Base-by-base conservation (phyloP, 768 basidiomycete species). In the Leccinum subgranulosum region DNA sequence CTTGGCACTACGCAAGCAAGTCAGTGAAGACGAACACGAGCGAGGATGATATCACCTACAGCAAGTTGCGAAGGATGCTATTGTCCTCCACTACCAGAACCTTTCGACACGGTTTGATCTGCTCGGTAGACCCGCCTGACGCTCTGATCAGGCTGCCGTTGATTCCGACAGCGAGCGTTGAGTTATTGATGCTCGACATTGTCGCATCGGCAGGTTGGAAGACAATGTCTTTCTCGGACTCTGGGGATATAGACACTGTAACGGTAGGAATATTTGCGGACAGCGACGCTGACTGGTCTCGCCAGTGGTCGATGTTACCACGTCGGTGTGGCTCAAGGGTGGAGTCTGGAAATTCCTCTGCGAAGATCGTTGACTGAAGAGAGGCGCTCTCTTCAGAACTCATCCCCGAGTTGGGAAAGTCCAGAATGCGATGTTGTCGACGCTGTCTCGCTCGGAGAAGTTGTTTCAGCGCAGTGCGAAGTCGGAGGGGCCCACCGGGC, bases 81-180 rank as follows among this genome's bases (percentile, higher is more conserved):
- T 97, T 97, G 66, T 98, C 95, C 72, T 97, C 94, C 2, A 96
- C 90, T 1, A 96, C 85, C 41, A 97, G 76, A 6, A 95, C 85
- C 53, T 85, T 81, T 60, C 85, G 78, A 5, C 72, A 75, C 17
- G 75, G 73, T 41, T 76, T 76, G n/a, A 71, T 67, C 11, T 70
- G 69, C 19, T 79, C 79, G 15, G 82, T 59, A 7, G 84, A 74
- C 28, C 83, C 80, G 17, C 87, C 70, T 0, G 90, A 87, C 4
- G 86, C 79, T 70, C 81, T 86, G 48, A 94, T 71, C 57, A 94
- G 73, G 4, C 84, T 86, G 1, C 90, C 92, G 2, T 84, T 81
- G 7, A 77, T 67, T 12, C 84, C 84, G 52, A 86, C 67, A 21
- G 80, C 69, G 34, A 89, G 77, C 6, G 82, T 84, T 9, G 81